Base-by-base conservation (phyloP, 129 eudicot species). In the Pulicaria dysenterica region DNA sequence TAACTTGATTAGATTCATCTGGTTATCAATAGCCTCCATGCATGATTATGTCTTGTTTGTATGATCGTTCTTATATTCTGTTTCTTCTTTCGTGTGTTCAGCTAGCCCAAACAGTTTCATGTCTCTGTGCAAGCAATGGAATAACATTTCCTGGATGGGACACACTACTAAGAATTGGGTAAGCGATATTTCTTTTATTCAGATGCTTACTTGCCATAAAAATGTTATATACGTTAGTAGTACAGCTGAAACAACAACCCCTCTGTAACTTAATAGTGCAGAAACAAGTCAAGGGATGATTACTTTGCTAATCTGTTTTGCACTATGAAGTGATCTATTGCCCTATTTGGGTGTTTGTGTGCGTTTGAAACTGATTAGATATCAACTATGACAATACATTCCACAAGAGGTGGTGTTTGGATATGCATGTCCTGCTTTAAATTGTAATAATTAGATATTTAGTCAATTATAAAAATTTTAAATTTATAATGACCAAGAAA, bases 111-210 rank as follows among this genome's bases (percentile, higher is more conserved):
- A 77, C 93, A 0, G 92, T 86, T 62, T 88, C 95, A n/a, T 68
- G 85, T 69, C 81, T 95, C 64, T 95, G 97, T 83, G 55, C 90
- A 34, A 86, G 88, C 85, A 95, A 95, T 57, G 91, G 95, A 62
- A 91, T 88, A 75, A 63, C 82, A 56, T 91, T 91, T 79, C 97
- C 99, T 73, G 99, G 97, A 53, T 91, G 96, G 86, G 99, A 95
- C 69, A 85, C 83, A 16, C 91, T 95, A 58, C 53, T 95, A 60
- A 85, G 79, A 76, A 83, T 91, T 53, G 94, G 99, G 99, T 91
- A 95, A 78, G 85, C 43, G 43, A 51, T 56, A 14, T 16, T 39
- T 48, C 64, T 37, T 67, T 9, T 54, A 38, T 38, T 40, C 16
- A 15, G 40, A 59, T 59, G 47, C 45, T 62, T 50, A 12, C 31